phyloP scores from a whole-genome alignment of 192 early-diverging fungal genomes.

The Cladochytrium replicatum region DNA sequence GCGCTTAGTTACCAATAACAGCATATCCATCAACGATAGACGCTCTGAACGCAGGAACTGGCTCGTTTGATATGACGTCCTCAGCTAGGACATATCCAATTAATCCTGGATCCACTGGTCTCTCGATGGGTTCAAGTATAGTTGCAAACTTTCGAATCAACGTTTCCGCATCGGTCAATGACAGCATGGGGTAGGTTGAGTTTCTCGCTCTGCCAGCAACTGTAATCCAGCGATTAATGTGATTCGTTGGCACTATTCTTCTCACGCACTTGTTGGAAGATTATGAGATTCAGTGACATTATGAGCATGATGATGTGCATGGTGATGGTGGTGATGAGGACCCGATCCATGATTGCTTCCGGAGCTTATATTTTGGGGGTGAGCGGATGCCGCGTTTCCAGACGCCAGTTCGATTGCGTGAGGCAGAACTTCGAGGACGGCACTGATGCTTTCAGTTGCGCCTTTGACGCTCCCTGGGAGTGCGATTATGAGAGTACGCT shows the following conservation, averaged over 20 bases:
- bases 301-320: slow-evolving; percentile 26
- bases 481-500: slow-evolving; percentile 61
- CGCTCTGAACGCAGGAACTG: slow-evolving; percentile 78
- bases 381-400: slow-evolving; percentile 40
- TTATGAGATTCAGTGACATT: not conserved
- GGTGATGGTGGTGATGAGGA: slow-evolving; percentile 34
- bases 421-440: slow-evolving; percentile 59
- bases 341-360: slow-evolving; percentile 11
- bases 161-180: slow-evolving; percentile 54
- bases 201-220: slow-evolving; percentile 59
- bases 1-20: slow-evolving; percentile 49
- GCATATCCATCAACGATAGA: slow-evolving; percentile 94
- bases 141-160: slow-evolving; percentile 36
- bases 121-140: slow-evolving; percentile 17
- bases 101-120: slow-evolving; percentile 34
- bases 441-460: slow-evolving; percentile 69
- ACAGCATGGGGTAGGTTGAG: slow-evolving; percentile 76
- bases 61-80: slow-evolving; percentile 60
- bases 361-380: slow-evolving; percentile 29
- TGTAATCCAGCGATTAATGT: slow-evolving; percentile 6
- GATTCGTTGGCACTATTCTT: slow-evolving; percentile 5
- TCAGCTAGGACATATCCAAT: slow-evolving; percentile 61
- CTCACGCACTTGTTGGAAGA: not conserved
- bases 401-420: slow-evolving; percentile 69
- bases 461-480: slow-evolving; percentile 88